Base-by-base conservation (phyloP, 192 early-diverging fungal species). In the Coemansia sp. region DNA sequence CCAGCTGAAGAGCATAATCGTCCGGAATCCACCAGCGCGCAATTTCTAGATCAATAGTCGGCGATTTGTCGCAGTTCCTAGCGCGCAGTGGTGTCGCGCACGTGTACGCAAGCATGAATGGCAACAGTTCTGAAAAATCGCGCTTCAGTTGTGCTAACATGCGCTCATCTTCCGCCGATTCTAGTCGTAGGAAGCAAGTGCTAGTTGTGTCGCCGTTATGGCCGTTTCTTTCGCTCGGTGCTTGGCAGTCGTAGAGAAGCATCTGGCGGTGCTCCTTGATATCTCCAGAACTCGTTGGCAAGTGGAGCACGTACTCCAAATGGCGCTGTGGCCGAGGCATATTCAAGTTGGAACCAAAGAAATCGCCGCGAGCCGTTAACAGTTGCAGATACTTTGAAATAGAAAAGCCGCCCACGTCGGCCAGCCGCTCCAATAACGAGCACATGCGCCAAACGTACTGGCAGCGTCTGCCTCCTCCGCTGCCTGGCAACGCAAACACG, bases 341-440 rank as follows among this genome's bases (percentile, higher is more conserved):
- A 3, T 22, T 33, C 9, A 38, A 35, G 5, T 51, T 53, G 21
- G 59, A 4, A 23, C 70, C 56, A 51, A 60, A 55, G 31, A 67
- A 59, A 42, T 74, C 70, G 39, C 70, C 70, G 14, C 70, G 59
- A 6, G 70, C 70, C 0, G 64, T 74, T 38, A 74, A 41, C 8
- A 67, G 59, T 37, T 67, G 70, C 48, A 74, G 31, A 17, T 74
- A 74, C 27, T 53, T 53, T 19, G 64, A 36, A 4, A 66, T 32
- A 8, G 70, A 74, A 18, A 74, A 74, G 29, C 64, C 58, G n/a
- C 48, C 46, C 6, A 41, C 59, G 26, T 74, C 58, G 2, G 56
- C 27, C 14, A 74, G 60, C 10, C 59, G 58, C 59, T 74, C 70
- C 2, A 74, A 26, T 25, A 74, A 43, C 40, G 56, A 40, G 35